phyloP scores from a whole-genome alignment of 2,329 filamentous ascomycete genomes.

The Aspergillus terreus region DNA sequence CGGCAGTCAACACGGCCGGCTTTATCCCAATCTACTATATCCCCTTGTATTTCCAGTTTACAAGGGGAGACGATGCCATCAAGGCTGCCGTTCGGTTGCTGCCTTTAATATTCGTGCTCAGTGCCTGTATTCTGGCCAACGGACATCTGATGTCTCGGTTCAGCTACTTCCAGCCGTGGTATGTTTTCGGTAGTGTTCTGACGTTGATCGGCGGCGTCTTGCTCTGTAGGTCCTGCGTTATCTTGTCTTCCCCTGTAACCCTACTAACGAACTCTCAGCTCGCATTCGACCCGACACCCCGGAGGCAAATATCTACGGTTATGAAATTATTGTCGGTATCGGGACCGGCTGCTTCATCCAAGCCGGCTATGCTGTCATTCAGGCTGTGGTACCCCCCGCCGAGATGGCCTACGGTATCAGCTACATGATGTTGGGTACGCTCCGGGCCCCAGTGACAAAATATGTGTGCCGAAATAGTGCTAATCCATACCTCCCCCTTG shows the following conservation, averaged over 20 bases:
- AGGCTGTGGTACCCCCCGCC: not conserved
- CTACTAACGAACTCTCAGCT: not conserved
- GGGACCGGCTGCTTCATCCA: constrained; percentile 23
- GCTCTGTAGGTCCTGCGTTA: constrained; percentile 11
- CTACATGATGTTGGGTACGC: constrained; percentile 9
- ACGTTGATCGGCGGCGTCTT: constrained; percentile 9
- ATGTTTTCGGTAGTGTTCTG: constrained; percentile 21
- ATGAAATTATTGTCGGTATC: constrained; percentile 37
- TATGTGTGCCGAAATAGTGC: not conserved
- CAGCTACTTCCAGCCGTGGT: constrained; percentile 27
- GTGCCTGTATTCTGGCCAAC: constrained; percentile 17
- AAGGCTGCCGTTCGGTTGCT: constrained; percentile 28
- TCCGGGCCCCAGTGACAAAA: not conserved
- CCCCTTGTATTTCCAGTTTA: constrained; percentile 54
- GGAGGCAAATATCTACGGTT: constrained; percentile 23
- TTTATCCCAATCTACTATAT: constrained; percentile 49
- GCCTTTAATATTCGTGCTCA: constrained; percentile 23
- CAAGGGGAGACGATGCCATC: constrained; percentile 37
- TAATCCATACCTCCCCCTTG: not conserved
- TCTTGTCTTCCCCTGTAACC: not conserved
- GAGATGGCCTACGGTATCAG: constrained; percentile 1
- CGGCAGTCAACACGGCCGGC: constrained; percentile 23
- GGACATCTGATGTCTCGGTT: constrained; percentile 20
- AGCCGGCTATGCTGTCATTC: constrained; percentile 7
- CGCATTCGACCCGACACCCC: constrained; percentile 9